Evolutionary conservation across 805 yeast species (phyloP).

Genomic region (Suhomyces vadensis): DNA sequence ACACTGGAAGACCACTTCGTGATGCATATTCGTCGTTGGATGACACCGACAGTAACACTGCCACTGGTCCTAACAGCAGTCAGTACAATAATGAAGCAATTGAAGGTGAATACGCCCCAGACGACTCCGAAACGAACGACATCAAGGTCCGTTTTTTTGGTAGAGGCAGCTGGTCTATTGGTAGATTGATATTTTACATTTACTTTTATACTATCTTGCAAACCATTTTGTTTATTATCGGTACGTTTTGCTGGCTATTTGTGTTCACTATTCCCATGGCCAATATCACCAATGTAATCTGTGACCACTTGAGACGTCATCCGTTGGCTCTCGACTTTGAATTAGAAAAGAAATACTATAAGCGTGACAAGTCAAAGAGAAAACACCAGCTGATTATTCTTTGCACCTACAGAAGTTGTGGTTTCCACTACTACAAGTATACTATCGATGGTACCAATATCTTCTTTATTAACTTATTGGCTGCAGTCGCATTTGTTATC

Average conservation of each 20-base stretch:
- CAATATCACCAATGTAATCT: slow-evolving; percentile 65
- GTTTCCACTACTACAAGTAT: slow-evolving; percentile 90
- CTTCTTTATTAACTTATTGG: slow-evolving; percentile 81
- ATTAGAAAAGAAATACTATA: slow-evolving; percentile 52
- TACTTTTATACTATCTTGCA: slow-evolving; percentile 68
- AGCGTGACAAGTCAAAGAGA: slow-evolving; percentile 31
- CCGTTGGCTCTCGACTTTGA: slow-evolving; percentile 85
- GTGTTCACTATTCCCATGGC: slow-evolving; percentile 95
- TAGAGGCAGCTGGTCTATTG: slow-evolving; percentile 87
- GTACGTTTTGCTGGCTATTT: slow-evolving; percentile 70
- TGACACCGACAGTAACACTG: slow-evolving; percentile 9
- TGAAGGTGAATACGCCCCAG: slow-evolving; percentile 18
- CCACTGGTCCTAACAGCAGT: neutral
- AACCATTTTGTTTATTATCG: slow-evolving; percentile 61
- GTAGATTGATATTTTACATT: slow-evolving; percentile 73
- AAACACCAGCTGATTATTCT: slow-evolving; percentile 65
- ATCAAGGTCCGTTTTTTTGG: slow-evolving; percentile 72
- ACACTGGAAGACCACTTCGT: slow-evolving; percentile 40
- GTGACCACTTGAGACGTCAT: slow-evolving; percentile 81
- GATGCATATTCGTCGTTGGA: slow-evolving; percentile 39
- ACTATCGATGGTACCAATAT: slow-evolving; percentile 96
- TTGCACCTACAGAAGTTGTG: slow-evolving; percentile 91
- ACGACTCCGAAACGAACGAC: slow-evolving; percentile 22
- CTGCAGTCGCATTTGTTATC: slow-evolving; percentile 79
- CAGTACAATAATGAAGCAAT: slow-evolving; percentile 11